phyloP scores from a whole-genome alignment of 805 yeast species.

The Torulaspora maleeae region DNA sequence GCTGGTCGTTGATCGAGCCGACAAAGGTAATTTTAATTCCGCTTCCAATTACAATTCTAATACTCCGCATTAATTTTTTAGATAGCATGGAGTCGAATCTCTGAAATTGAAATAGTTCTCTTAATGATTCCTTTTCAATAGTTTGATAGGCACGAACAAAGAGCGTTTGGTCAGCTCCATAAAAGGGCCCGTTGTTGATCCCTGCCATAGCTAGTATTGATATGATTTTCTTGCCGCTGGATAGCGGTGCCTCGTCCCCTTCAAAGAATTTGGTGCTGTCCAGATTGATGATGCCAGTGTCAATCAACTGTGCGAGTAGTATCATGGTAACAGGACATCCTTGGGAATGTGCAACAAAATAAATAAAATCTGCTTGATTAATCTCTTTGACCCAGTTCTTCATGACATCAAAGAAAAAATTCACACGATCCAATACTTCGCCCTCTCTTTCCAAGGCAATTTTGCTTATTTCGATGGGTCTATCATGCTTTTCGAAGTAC shows the following conservation, averaged over 20 bases:
- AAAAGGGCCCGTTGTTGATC: slow-evolving; percentile 87
- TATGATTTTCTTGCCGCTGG: slow-evolving; percentile 41
- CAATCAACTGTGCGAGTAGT: slow-evolving; percentile 66
- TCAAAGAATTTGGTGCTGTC: slow-evolving; percentile 28
- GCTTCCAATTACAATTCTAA: slow-evolving; percentile 57
- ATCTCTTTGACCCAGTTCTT: slow-evolving; percentile 54
- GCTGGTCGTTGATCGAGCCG: slow-evolving; percentile 89
- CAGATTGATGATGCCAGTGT: slow-evolving; percentile 45
- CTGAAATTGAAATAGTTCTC: slow-evolving; percentile 85
- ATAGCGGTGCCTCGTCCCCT: slow-evolving; percentile 13
- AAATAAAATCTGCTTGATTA: slow-evolving; percentile 75
- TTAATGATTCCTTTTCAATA: slow-evolving; percentile 80
- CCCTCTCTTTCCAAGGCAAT: slow-evolving; percentile 95
- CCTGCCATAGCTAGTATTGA: slow-evolving; percentile 95
- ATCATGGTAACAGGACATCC: slow-evolving; percentile 90
- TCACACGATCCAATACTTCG: slow-evolving; percentile 78
- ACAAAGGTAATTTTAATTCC: slow-evolving; percentile 77
- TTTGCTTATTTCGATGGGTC: slow-evolving; percentile 62
- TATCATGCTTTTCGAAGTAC: slow-evolving; percentile 50
- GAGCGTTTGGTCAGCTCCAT: slow-evolving; percentile 81
- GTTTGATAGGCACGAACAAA: slow-evolving; percentile 85
- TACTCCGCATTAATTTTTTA: slow-evolving; percentile 59
- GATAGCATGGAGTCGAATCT: slow-evolving; percentile 69
- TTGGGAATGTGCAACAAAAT: slow-evolving; percentile 91
- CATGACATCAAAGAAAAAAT: slow-evolving; percentile 68